Base-by-base conservation (phyloP, 345 rosid species). In the Corchorus olitorius region DNA sequence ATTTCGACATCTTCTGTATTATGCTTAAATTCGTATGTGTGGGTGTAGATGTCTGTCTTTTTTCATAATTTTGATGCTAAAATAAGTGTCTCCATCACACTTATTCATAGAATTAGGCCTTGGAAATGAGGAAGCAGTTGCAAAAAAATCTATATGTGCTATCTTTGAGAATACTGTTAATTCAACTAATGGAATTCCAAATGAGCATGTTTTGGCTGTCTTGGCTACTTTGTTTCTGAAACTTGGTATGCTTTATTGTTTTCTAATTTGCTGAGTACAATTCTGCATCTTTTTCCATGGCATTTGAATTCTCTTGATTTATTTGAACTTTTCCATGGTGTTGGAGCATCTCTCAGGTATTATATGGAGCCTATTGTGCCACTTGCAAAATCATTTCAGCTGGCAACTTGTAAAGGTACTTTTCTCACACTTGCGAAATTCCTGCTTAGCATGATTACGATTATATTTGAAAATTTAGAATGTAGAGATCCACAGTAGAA, bases 311-410 rank as follows among this genome's bases (percentile, higher is more conserved):
- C 71, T 27, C 11, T 66, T 9, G 54, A 20, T 68, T 67, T 22
- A 49, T 67, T 20, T n/a, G 2, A 34, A 34, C 43, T 61, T 34
- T 61, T 61, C 66, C 74, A 89, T 80, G 83, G 84, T 45, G 83
- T 84, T 82, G 93, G 94, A 71, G 89, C 94, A 84, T 89, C 98
- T 19, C 85, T 96, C 48, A 86, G 80, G 65, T 93, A 83, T 86
- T 96, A 92, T 78, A 81, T 90, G 83, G 94, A 92, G 69, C 82
- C 89, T 84, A 86, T 96, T 64, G 93, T 92, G 77, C 94, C 99
- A 70, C 99, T 93, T 73, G 97, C 94, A 39, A 89, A 86, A 74
- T 85, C 92, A 3, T 83, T 92, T 75, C 81, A 81, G 67, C 88
- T 52, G 74, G 88, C 94, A 54, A 78, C 88, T 85, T 83, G 74